Base-by-base conservation (phyloP, 2,329 filamentous ascomycete species). In the Trichoderma koningiopsis region DNA sequence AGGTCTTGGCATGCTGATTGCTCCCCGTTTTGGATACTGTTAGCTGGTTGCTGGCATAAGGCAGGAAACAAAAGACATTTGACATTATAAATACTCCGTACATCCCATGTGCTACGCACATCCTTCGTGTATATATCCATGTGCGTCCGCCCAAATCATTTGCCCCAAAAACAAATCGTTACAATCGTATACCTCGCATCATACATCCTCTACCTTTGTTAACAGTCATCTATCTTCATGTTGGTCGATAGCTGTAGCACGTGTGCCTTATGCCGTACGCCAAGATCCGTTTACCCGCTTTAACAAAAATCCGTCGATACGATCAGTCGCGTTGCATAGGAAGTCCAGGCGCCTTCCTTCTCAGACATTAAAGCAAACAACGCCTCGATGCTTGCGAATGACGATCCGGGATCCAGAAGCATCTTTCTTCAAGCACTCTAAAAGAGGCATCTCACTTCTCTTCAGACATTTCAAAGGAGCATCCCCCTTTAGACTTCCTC, bases 211-310 rank as follows among this genome's bases (percentile, higher is more conserved):
- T 16, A 8, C 47, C 22, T 49, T 49, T 10, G 10, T 24, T 13
- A 49, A 22, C 47, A 13, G 5, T 22, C 10, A 47, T 49, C 47
- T 13, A 24, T 43, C 40, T 43, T 43, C 16, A n/a, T 43, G 40
- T 8, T 43, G 3, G 19, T 43, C 19, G 40, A 43, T 43, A 43
- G 40, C 40, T 8, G 19, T 43, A 4, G 40, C 40, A 43, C 40
- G 19, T 43, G 40, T 43, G 16, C 19, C 19, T 43, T 3, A 56
- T 33, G 31, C 58, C 65, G 19, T 19, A 68, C 65, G 43, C 63
- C 63, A 16, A 67, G 16, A 58, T 67, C 56, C 37, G 37, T 67
- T 37, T 67, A 59, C 22, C 63, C 63, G 55, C 63, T 67, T 67
- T 27, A 58, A 49, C 22, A 29, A 47, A 67, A 52, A 22, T 67